phyloP scores from a whole-genome alignment of 192 early-diverging fungal genomes.

The Backusella westeae region DNA sequence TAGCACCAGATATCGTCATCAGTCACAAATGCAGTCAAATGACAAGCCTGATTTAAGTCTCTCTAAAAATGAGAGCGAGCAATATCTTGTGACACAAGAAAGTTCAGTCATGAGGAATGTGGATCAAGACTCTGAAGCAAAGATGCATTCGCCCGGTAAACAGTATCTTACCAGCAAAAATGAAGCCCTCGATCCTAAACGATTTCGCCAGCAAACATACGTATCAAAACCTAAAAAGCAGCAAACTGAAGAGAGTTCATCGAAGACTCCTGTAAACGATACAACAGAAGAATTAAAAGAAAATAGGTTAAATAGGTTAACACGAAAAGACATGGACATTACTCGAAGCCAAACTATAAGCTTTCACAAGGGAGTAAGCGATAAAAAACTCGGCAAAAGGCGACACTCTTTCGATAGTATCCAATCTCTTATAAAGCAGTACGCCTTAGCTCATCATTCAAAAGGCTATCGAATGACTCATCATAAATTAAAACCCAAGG shows the following conservation, averaged over 20 bases:
- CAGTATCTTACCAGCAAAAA: neutral
- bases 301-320: neutral
- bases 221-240: neutral
- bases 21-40: constrained; percentile 2
- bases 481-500: neutral
- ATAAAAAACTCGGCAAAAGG: neutral
- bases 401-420: constrained; percentile 3
- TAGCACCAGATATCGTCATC: constrained; percentile 6
- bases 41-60: neutral
- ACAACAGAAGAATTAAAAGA: neutral
- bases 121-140: neutral
- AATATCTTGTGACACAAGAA: neutral
- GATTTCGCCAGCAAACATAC: neutral
- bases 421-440: neutral
- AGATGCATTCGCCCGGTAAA: neutral
- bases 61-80: neutral
- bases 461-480: neutral
- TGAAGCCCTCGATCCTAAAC: neutral
- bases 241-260: neutral
- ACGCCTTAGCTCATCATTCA: neutral
- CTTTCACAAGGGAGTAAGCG: neutral
- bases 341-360: neutral
- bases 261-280: neutral
- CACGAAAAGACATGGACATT: neutral
- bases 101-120: neutral